Conservation (phyloP, 2,329 filamentous ascomycete species). For the Ophiostoma australiae region DNA sequence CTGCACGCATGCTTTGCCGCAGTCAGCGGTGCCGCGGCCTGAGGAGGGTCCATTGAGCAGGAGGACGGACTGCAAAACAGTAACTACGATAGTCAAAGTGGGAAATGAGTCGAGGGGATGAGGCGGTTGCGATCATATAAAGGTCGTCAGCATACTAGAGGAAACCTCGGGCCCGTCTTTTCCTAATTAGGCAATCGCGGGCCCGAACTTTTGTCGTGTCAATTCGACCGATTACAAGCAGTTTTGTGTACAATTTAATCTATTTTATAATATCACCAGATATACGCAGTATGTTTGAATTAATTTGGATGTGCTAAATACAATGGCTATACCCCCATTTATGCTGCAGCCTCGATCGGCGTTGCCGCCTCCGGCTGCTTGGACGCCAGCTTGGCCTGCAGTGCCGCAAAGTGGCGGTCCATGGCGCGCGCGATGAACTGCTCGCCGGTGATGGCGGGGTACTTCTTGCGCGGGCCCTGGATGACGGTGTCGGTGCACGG, state of each 20-base stretch:
- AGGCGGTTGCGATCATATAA: background rate
- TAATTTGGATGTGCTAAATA: too few species aligned
- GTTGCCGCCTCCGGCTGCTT: constrained; percentile 17
- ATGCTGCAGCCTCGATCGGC: constrained; percentile 14
- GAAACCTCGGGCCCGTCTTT: background rate
- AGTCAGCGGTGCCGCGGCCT: background rate
- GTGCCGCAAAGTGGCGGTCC: constrained; percentile 29
- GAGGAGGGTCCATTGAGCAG: background rate
- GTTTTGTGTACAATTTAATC: background rate
- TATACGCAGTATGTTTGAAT: too few species aligned
- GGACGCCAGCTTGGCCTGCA: constrained; percentile 26
- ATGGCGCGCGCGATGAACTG: constrained; percentile 47
- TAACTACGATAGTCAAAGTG: background rate
- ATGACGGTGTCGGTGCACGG: constrained; percentile 54
- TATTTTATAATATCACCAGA: too few species aligned
- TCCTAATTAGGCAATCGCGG: background rate
- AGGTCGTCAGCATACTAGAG: background rate
- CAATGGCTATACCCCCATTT: background rate
- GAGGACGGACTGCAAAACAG: too few species aligned
- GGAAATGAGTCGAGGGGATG: background rate
- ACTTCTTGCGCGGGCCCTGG: constrained; percentile 58
- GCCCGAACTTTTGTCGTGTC: constrained; percentile 1
- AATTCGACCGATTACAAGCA: background rate
- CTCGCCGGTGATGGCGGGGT: constrained; percentile 54
- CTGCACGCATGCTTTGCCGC: constrained; percentile 23